Conservation (phyloP, 805 yeast genomes). For the Isabelozyma pseudorhagii region DNA sequence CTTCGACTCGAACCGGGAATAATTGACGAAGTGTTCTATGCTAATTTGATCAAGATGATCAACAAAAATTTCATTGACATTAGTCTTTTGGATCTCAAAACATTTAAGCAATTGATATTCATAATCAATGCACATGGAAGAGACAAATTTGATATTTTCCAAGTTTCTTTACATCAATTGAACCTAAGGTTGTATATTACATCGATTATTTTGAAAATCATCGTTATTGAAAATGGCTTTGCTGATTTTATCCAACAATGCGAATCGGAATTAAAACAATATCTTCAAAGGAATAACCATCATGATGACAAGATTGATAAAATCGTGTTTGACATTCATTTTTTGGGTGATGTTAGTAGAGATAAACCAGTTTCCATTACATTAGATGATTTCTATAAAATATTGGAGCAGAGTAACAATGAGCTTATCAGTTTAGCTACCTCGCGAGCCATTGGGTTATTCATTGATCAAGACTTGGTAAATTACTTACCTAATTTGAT, state of each 20-base stretch:
- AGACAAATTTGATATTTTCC: conserved; percentile 4
- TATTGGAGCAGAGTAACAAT: conserved; percentile 27
- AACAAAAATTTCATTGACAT: conserved; percentile 14
- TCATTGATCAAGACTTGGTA: conserved; percentile 38
- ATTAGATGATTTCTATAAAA: conserved; percentile 32
- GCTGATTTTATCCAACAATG: conserved; percentile 18
- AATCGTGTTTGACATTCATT: conserved; percentile 35
- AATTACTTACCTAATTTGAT: conserved; percentile 39
- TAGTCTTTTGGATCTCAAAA: conserved; percentile 12
- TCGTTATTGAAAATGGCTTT: conserved; percentile 18
- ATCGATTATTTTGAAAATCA: conserved; percentile 28
- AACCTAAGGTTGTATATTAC: conserved; percentile 17
- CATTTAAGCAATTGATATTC: conserved; percentile 12
- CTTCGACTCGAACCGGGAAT: conserved; percentile 1
- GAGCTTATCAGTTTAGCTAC: conserved; percentile 41
- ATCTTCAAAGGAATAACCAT: conserved; percentile 32
- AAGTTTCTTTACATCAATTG: conserved; percentile 4
- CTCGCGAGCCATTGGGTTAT: conserved; percentile 51
- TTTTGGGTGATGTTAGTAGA: conserved; percentile 50
- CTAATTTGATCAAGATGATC: conserved; percentile 8
- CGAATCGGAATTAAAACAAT: conserved; percentile 25
- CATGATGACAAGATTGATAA: conserved; percentile 5
- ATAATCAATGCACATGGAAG: conserved; percentile 3
- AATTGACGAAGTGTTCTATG: neutral
- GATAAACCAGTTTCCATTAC: conserved; percentile 25